Evolutionary conservation across 352 stramenopile species (phyloP).

Genomic region (Salisapilia sapeloensis): DNA sequence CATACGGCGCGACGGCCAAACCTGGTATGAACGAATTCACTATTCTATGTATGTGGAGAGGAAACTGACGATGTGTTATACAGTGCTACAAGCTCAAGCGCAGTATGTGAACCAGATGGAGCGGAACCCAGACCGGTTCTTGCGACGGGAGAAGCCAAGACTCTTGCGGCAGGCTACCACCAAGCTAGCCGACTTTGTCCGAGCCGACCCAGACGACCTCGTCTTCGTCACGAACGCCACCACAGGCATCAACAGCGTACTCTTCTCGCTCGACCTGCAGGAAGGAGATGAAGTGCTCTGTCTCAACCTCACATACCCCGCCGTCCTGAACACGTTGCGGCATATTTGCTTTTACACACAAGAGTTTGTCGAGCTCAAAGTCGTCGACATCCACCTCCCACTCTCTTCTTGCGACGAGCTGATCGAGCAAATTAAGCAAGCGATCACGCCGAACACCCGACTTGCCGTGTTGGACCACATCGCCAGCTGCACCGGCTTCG

Average conservation of each 20-base stretch:
- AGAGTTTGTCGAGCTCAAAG: conserved; percentile 79
- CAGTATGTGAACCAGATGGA: conserved; percentile 82
- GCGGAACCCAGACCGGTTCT: conserved; percentile 72
- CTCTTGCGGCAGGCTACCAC: conserved; percentile 43
- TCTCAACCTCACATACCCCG: conserved; percentile 75
- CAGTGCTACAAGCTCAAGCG: conserved; percentile 61
- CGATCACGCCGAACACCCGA: conserved; percentile 72
- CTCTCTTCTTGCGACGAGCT: conserved; percentile 51
- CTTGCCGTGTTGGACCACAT: conserved; percentile 76
- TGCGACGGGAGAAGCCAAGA: conserved; percentile 38
- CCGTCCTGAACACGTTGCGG: conserved; percentile 66
- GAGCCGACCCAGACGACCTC: conserved; percentile 55
- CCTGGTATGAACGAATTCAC: conserved; percentile 10
- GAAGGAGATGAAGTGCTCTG: conserved; percentile 78
- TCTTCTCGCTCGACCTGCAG: conserved; percentile 72
- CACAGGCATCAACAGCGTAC: conserved; percentile 69
- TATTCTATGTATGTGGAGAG: no score
- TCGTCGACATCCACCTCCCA: conserved; percentile 60
- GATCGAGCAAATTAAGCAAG: conserved; percentile 43
- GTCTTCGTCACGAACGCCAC: conserved; percentile 80
- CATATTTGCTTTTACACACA: conserved; percentile 77
- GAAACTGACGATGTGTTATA: conserved; percentile 1
- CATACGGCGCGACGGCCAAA: conserved; percentile 55
- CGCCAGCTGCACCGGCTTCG: conserved; percentile 51
- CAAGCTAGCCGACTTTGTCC: conserved; percentile 48